Evolutionary conservation across 2,329 filamentous ascomycete genomes (phyloP).

Genomic region (Colletotrichum salicis): DNA sequence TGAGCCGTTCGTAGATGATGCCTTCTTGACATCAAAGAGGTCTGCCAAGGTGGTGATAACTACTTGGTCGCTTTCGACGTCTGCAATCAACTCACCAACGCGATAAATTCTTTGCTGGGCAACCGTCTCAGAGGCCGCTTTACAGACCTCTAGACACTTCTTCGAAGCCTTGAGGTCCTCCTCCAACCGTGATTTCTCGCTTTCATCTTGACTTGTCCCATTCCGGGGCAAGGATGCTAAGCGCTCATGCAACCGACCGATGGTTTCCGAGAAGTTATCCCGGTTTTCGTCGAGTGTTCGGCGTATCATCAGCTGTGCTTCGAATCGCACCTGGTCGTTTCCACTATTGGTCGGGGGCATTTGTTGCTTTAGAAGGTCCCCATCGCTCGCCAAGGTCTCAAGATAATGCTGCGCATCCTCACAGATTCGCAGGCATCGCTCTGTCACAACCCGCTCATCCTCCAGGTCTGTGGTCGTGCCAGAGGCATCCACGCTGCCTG

Average conservation of each 20-base stretch:
- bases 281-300: slow-evolving; percentile 45
- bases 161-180: slow-evolving; percentile 48
- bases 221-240: slow-evolving; percentile 41
- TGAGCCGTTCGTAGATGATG: slow-evolving; percentile 45
- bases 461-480: slow-evolving; percentile 44
- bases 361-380: slow-evolving; percentile 35
- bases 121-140: slow-evolving; percentile 45
- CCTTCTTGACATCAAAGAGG: slow-evolving; percentile 53
- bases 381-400: slow-evolving; percentile 42
- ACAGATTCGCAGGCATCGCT: slow-evolving; percentile 52
- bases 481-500: slow-evolving; percentile 21
- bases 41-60: slow-evolving; percentile 54
- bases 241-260: slow-evolving; percentile 46
- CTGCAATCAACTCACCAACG: slow-evolving; percentile 49
- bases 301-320: slow-evolving; percentile 46
- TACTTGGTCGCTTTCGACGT: slow-evolving; percentile 51
- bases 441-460: slow-evolving; percentile 49
- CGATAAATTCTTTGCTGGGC: slow-evolving; percentile 46
- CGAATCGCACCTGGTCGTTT: slow-evolving; percentile 38
- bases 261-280: slow-evolving; percentile 44
- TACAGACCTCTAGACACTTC: slow-evolving; percentile 52
- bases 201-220: slow-evolving; percentile 37
- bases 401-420: slow-evolving; percentile 49
- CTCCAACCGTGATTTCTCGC: slow-evolving; percentile 44
- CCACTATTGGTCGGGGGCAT: background rate